Conservation (phyloP, 495 filamentous ascomycete genomes). For the Mycothermus thermophilus region DNA sequence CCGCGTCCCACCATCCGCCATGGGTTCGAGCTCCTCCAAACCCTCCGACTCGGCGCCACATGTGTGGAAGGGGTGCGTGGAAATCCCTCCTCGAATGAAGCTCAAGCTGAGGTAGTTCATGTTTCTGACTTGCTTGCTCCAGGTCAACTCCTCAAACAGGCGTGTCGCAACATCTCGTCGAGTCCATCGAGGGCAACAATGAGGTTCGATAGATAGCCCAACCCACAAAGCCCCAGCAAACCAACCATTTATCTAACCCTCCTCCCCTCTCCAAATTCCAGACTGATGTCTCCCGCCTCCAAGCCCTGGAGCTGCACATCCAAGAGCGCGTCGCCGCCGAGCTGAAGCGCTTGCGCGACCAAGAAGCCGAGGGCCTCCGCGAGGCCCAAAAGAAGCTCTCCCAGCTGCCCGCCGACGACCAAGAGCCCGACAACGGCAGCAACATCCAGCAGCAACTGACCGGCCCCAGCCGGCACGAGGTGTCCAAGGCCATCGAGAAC, state of each 20-base stretch:
- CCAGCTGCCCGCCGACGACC: conserved; percentile 1
- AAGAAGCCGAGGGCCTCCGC: conserved; percentile 43
- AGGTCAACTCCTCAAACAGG: conserved; percentile 75
- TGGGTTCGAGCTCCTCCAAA: conserved; percentile 40
- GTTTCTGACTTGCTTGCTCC: no score
- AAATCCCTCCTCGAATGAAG: not conserved
- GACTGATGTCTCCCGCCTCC: conserved; percentile 77
- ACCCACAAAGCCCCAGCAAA: no score
- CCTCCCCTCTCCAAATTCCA: conserved; percentile 19
- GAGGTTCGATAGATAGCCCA: no score
- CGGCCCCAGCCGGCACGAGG: conserved; percentile 18
- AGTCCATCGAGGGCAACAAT: conserved; percentile 65
- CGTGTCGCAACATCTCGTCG: conserved; percentile 73
- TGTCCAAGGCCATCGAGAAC: conserved; percentile 35
- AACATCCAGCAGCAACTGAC: conserved; percentile 5
- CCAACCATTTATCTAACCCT: not conserved
- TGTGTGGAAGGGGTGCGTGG: conserved; percentile 35
- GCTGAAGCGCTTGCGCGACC: conserved; percentile 55
- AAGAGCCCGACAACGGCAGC: not conserved
- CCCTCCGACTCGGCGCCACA: conserved; percentile 26
- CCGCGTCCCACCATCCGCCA: conserved; percentile 11
- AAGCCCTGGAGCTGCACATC: conserved; percentile 72
- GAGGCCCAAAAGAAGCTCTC: conserved; percentile 50
- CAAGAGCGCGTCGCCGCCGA: conserved; percentile 78
- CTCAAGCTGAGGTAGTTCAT: no score